These are phyloP conservation scores for Lineolata rhizophorae DNA, from an alignment of 495 filamentous ascomycete genomes.

Conservation along the genomic window DNA sequence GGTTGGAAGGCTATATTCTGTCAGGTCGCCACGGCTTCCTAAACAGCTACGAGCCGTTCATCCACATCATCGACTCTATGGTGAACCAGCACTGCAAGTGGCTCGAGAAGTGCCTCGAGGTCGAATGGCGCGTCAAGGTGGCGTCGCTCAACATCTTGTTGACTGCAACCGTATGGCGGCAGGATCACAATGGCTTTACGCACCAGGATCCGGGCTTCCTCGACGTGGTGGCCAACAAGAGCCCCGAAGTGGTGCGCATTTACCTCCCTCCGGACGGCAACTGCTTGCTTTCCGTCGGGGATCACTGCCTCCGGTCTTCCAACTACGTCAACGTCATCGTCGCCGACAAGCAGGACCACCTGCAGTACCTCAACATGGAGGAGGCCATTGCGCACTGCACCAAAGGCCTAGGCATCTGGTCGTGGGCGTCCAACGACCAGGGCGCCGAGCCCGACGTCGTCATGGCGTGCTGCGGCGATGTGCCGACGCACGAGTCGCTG, in stretches of 20 bases:
- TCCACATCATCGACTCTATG: conserved; percentile 61
- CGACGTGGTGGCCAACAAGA: conserved; percentile 53
- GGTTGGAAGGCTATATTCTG: conserved; percentile 54
- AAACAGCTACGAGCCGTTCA: conserved; percentile 60
- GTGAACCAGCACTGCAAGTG: conserved; percentile 66
- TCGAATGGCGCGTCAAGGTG: conserved; percentile 45
- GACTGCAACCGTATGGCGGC: conserved; percentile 53
- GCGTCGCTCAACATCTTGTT: conserved; percentile 54
- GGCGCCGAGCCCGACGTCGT: conserved; percentile 42
- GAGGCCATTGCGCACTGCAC: conserved; percentile 47
- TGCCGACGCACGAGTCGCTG: conserved; percentile 44
- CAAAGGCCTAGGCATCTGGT: conserved; percentile 40
- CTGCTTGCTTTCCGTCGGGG: conserved; percentile 41
- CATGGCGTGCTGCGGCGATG: conserved; percentile 50
- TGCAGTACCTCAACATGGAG: conserved; percentile 47
- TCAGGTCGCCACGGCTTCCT: conserved; percentile 48
- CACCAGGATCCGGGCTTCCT: conserved; percentile 62
- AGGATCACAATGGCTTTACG: conserved; percentile 63
- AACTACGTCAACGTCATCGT: conserved; percentile 65
- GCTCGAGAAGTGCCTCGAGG: conserved; percentile 53
- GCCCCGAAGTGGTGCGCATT: conserved; percentile 51
- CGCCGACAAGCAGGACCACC: conserved; percentile 53
- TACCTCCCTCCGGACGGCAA: conserved; percentile 59
- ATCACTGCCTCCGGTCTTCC: conserved; percentile 43
- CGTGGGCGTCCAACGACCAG: conserved; percentile 32